Percentiles rank a stretch among this genome's conserved stretches.
phyloP scores from a whole-genome alignment of 495 filamentous ascomycete genomes.

The Schizothecium vesticola region DNA sequence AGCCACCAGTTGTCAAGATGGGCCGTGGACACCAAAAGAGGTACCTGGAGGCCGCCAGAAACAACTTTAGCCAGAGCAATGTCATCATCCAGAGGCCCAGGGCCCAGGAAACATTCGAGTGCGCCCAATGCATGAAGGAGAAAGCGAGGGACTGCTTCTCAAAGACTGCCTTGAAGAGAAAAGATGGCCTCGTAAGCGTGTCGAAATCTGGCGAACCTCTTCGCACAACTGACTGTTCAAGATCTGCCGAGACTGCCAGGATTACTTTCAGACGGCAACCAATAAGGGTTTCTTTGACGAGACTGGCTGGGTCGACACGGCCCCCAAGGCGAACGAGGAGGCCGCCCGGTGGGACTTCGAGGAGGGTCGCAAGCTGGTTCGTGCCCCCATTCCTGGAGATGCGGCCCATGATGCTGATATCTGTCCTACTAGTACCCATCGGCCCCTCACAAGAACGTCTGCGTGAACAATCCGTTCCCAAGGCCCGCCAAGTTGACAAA shows the following conservation, averaged over 20 bases:
- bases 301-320: background rate
- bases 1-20: background rate
- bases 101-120: background rate
- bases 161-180: background rate
- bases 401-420: background rate
- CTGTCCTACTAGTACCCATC: background rate
- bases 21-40: background rate
- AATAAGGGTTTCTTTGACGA: background rate
- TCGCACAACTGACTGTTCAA: background rate
- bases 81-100: background rate
- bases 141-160: background rate
- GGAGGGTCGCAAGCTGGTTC: background rate
- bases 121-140: background rate
- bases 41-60: background rate
- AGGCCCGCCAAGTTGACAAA: background rate
- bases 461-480: background rate
- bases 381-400: background rate
- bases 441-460: background rate
- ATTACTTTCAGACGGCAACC: background rate
- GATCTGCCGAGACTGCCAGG: background rate
- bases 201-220: background rate
- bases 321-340: background rate
- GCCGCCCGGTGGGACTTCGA: background rate
- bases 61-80: background rate
- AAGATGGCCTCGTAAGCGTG: background rate